These are phyloP conservation scores for Laguncularia racemosa DNA, from an alignment of 345 rosid genomes.

Conservation along the genomic window DNA sequence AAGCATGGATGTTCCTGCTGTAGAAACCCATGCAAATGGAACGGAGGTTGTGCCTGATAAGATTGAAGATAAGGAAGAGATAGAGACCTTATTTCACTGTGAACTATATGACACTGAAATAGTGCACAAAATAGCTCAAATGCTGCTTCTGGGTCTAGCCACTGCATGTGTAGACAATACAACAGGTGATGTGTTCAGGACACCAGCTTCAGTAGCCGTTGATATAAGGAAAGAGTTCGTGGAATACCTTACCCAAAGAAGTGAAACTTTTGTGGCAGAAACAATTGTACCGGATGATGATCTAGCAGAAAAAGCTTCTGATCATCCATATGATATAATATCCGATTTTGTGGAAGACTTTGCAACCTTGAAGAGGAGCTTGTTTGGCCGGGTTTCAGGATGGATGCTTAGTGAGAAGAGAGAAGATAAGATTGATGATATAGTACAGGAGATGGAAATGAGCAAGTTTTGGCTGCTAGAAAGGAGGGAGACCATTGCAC, in stretches of 20 bases:
- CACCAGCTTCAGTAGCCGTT: constrained; percentile 72
- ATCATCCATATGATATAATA: constrained; percentile 66
- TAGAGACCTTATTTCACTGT: constrained; percentile 48
- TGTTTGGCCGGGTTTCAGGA: constrained; percentile 70
- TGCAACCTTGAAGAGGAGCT: constrained; percentile 57
- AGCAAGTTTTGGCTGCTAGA: constrained; percentile 70
- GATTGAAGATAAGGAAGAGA: constrained; percentile 50
- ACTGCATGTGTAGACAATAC: constrained; percentile 84
- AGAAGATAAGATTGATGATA: constrained; percentile 85
- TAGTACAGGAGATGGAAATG: constrained; percentile 76
- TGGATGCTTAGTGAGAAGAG: constrained; percentile 82
- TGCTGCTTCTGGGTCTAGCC: constrained; percentile 68
- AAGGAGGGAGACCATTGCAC: constrained; percentile 50
- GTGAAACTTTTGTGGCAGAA: constrained; percentile 74
- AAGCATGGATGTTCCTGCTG: constrained; percentile 38
- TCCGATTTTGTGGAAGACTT: constrained; percentile 69
- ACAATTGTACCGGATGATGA: constrained; percentile 48
- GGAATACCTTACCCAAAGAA: constrained; percentile 55
- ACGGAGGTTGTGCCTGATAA: constrained; percentile 35
- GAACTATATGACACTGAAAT: constrained; percentile 53
- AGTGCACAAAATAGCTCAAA: constrained; percentile 54
- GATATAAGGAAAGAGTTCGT: constrained; percentile 67
- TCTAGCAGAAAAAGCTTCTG: constrained; percentile 37
- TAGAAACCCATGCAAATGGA: constrained; percentile 8
- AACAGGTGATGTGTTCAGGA: constrained; percentile 63